Percentiles rank a stretch among this genome's conserved stretches.
phyloP scores from a whole-genome alignment of 179 eudicot genomes.

The Kewa caespitosa region DNA sequence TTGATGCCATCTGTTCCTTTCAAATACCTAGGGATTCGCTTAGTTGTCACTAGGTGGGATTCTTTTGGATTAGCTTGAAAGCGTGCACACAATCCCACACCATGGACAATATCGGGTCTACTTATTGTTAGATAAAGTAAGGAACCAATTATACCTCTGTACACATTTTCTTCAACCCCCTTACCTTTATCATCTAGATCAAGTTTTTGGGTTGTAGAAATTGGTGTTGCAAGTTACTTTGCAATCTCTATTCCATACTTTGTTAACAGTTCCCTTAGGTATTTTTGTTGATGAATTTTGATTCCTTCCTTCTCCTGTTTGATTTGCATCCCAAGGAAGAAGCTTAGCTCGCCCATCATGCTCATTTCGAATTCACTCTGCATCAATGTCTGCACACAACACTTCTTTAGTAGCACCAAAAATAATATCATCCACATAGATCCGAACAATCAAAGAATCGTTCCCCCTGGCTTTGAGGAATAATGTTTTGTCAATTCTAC shows the following conservation, averaged over 20 bases:
- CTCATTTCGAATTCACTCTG: constrained; percentile 3
- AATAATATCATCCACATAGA: constrained; percentile 17
- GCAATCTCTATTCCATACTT: not conserved
- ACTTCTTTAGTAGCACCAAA: constrained; percentile 14
- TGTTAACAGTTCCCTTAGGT: not conserved
- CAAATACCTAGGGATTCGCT: not conserved
- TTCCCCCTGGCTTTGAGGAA: not conserved
- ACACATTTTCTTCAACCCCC: no score
- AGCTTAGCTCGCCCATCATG: constrained; percentile 19
- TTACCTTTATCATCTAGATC: not conserved
- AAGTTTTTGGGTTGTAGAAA: not conserved
- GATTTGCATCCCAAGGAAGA: constrained; percentile 9
- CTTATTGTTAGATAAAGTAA: not conserved
- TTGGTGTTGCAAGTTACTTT: not conserved
- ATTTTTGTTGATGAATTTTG: not conserved
- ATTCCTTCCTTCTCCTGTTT: not conserved
- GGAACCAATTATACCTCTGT: not conserved
- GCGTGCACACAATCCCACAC: not conserved
- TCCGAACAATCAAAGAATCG: not conserved
- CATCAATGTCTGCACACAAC: not conserved
- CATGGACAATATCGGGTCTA: not conserved
- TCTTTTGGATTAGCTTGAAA: not conserved
- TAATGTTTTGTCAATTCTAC: constrained; percentile 9
- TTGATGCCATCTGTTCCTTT: not conserved
- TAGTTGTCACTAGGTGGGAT: not conserved